phyloP scores from a whole-genome alignment of 306 rosid genomes.

The Vigna angularis region DNA sequence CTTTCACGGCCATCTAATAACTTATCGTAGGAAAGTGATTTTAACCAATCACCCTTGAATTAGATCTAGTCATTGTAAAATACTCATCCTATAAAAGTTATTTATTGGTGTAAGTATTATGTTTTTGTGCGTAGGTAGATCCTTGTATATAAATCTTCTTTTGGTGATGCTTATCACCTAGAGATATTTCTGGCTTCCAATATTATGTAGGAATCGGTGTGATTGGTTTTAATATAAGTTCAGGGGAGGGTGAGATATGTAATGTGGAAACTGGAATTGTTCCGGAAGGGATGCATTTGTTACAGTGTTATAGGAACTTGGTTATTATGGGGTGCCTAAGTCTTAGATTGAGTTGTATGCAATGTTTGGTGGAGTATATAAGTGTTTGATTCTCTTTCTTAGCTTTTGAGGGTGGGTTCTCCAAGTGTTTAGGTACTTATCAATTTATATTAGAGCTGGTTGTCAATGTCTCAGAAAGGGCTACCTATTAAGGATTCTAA shows the following conservation, averaged over 20 bases:
- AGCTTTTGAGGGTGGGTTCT: too few species aligned
- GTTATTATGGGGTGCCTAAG: too few species aligned
- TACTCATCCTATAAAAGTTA: slow-evolving; percentile 19
- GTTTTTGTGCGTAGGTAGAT: background rate
- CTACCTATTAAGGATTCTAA: too few species aligned
- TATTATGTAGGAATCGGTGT: background rate
- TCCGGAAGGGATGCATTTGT: background rate
- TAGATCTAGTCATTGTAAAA: background rate
- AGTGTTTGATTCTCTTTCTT: too few species aligned
- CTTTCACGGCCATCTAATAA: slow-evolving; percentile 6
- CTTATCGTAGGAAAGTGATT: background rate
- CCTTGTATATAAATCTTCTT: background rate
- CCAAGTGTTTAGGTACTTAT: too few species aligned
- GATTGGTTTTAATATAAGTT: background rate
- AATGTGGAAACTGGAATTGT: slow-evolving; percentile 23
- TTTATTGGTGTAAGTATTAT: slow-evolving; percentile 9
- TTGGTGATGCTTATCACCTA: slow-evolving; percentile 26
- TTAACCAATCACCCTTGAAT: slow-evolving; percentile 18
- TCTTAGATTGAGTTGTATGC: too few species aligned
- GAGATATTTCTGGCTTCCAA: slow-evolving; percentile 1
- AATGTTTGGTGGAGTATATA: too few species aligned
- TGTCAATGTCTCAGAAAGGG: too few species aligned
- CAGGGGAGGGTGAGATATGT: slow-evolving; percentile 20
- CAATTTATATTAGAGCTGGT: too few species aligned
- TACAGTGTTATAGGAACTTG: background rate